Base-by-base conservation (phyloP, 202 grass and related monocot species). In the Sporobolus alterniflorus region DNA sequence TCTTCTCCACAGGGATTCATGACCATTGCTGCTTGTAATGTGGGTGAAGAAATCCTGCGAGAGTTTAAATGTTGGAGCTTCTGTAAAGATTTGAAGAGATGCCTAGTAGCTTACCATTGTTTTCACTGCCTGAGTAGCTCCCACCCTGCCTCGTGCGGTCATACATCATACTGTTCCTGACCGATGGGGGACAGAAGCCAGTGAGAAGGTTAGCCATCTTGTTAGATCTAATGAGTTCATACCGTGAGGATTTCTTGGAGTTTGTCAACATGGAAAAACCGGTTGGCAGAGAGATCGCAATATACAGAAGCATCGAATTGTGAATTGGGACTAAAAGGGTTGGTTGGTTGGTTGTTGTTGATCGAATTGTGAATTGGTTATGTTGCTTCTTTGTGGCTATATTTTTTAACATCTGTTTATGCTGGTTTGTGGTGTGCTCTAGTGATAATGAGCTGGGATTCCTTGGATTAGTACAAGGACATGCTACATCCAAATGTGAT, bases 1-100 rank as follows among this genome's bases (percentile, higher is more conserved):
- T 87, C 75, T 83, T 83, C 42, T 86, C 43, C 50, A 48, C 85
- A 94, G 85, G 86, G 79, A 91, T 71, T 89, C 86, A 2, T 94
- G 77, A 91, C 64, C 29, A 12, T 13, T 3, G 69, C 3, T 65
- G 77, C 34, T 76, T 57, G 54, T 80, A 80, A 81, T 34, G 22
- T 29, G 46, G 74, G 52, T 28, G 39, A 55, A 76, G 64, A 70
- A 28, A 52, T 77, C 21, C 16, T 32, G n/a, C 65, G 33, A 64
- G 57, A 44, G 17, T 24, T 18, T 70, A 22, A 57, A 74, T 55
- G 62, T 83, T 74, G 16, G 50, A 78, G 8, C 69, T 7, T 44
- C 50, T 4, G 0, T 6, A 22, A 34, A 15, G 60, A 74, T 41
- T n/a, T 33, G 51, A 82, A 67, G 74, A 68, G 57, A 42, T 71